Evolutionary conservation across 768 basidiomycete genomes (phyloP).

Genomic region (Trametes villosa): DNA sequence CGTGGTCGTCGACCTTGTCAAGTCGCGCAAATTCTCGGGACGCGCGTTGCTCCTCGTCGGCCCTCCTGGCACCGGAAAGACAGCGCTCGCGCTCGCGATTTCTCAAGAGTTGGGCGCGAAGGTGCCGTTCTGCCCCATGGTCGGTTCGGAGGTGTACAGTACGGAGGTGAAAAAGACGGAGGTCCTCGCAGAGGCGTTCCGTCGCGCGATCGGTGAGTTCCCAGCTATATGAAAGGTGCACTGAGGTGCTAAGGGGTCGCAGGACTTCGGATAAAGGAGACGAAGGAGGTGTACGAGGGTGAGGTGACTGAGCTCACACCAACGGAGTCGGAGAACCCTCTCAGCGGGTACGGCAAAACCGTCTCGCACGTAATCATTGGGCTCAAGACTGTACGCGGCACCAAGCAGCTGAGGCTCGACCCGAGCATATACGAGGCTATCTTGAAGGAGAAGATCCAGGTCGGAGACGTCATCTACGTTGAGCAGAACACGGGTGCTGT

Average conservation of each 20-base stretch:
- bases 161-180: slow-evolving; percentile 99
- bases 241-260: slow-evolving; percentile 9
- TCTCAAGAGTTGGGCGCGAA: slow-evolving; percentile 93
- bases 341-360: slow-evolving; percentile 97
- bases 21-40: slow-evolving; percentile 92
- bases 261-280: slow-evolving; percentile 98
- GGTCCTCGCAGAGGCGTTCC: slow-evolving; percentile 92
- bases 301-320: slow-evolving; percentile 98
- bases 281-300: slow-evolving; percentile 98
- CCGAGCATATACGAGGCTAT: slow-evolving; percentile 97
- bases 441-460: slow-evolving; percentile 93
- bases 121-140: slow-evolving; percentile 99
- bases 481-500: slow-evolving; percentile 94
- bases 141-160: slow-evolving; percentile 95
- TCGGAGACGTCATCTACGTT: slow-evolving; percentile 96
- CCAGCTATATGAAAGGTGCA: not conserved
- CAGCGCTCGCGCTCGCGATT: slow-evolving; percentile 93
- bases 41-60: slow-evolving; percentile 91
- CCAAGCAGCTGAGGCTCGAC: slow-evolving; percentile 92
- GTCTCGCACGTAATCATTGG: slow-evolving; percentile 97
- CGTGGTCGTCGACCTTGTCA: slow-evolving; percentile 86
- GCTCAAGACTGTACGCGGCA: slow-evolving; percentile 84
- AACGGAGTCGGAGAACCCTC: slow-evolving; percentile 94
- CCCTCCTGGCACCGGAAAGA: slow-evolving; percentile 97
- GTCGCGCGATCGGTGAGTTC: slow-evolving; percentile 89